Base-by-base conservation (phyloP, 768 basidiomycete species). In the Amanita brunnescens region DNA sequence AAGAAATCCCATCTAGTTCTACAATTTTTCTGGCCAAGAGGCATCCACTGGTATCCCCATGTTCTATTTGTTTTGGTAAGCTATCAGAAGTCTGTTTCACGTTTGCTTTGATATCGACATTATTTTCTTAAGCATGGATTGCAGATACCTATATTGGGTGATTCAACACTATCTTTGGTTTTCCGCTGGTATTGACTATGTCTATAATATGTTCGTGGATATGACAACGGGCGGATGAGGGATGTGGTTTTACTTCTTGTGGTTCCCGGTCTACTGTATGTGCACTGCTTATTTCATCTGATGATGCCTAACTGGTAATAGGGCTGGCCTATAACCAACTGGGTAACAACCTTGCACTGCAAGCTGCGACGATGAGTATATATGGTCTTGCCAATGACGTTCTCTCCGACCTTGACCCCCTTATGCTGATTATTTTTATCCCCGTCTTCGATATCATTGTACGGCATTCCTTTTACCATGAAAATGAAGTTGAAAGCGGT, bases 261-360 rank as follows among this genome's bases (percentile, higher is more conserved):
- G 84, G 82, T 86, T 62, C 69, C 87, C 85, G 0, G 68, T 88
- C 32, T 88, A 81, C 63, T 86, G 86, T 85, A 52, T 64, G 62
- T 39, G n/a, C 37, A 4, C 6, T 14, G 23, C n/a, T 26, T 44
- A 1, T 33, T 13, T 50, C 24, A 23, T 56, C 24, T 47, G 69
- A 71, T 68, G 68, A 75, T 35, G 71, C 71, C 12, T 13, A 30
- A 6, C 29, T 42, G 20, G 2, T 32, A 39, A 16, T 34, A 85
- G 83, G 85, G 85, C 76, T 88, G 44, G 75, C 83, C 0, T 87
- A 88, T 65, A 85, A 83, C 61, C 87, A 90, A 60, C 59, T 90
- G 49, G 81, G 83, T 68, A 87, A 82, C 68, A 90, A 89, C 62
- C 58, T 90, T 64, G 80, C 78, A 0, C 87, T 87, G 5, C 85